These are phyloP conservation scores for Euphorbia schlechtendalii DNA, from an alignment of 441 rosid genomes.

Conservation along the genomic window DNA sequence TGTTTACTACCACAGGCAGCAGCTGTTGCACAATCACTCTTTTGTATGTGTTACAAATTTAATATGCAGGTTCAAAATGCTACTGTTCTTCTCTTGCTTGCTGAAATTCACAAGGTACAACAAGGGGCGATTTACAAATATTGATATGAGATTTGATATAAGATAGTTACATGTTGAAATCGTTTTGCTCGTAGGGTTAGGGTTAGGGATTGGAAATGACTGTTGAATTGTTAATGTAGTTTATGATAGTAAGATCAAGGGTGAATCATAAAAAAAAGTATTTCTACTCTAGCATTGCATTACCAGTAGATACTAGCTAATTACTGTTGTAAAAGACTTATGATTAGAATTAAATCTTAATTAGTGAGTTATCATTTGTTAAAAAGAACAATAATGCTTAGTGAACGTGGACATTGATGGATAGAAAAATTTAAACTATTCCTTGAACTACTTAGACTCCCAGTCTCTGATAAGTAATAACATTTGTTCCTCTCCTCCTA, in stretches of 20 bases:
- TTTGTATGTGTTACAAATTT: constrained; percentile 88
- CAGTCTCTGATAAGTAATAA: not conserved
- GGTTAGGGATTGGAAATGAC: not conserved
- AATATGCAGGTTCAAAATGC: constrained; percentile 90
- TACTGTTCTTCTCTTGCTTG: constrained; percentile 80
- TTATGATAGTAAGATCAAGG: not conserved
- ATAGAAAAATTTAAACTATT: not conserved
- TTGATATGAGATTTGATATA: constrained; percentile 6
- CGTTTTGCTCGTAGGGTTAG: not conserved
- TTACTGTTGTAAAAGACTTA: too few species aligned
- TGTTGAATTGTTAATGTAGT: not conserved
- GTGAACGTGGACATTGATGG: not conserved
- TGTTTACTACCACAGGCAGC: constrained; percentile 61
- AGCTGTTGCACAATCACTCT: constrained; percentile 76
- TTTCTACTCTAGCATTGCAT: not conserved
- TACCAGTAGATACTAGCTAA: not conserved
- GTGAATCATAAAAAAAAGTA: not conserved
- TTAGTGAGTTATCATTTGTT: not conserved
- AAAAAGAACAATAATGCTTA: not conserved
- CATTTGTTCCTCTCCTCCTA: too few species aligned
- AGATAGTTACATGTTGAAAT: not conserved
- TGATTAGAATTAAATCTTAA: not conserved
- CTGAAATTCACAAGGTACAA: constrained; percentile 94
- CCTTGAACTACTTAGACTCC: not conserved
- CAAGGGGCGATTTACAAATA: constrained; percentile 9